These are phyloP conservation scores for Scenedesmus sp. DNA, from an alignment of 163 green algal genomes.

Conservation along the genomic window DNA sequence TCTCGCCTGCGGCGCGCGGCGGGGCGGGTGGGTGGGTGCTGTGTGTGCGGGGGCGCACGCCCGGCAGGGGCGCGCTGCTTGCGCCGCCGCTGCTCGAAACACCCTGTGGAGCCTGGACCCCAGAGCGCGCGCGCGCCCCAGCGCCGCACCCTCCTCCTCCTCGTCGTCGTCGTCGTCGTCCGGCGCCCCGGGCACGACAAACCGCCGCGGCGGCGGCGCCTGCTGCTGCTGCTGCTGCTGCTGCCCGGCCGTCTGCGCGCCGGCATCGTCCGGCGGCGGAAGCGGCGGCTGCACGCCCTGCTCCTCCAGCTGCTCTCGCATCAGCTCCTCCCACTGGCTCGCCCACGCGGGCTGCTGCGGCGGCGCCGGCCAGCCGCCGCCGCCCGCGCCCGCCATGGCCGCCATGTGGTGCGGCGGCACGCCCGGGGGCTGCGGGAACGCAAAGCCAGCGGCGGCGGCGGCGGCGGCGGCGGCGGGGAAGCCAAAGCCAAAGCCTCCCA, in stretches of 20 bases:
- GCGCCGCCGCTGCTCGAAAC: too few relatives aligned
- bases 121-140: too few relatives aligned
- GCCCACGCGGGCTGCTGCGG: constrained; percentile 25
- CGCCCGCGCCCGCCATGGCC: too few relatives aligned
- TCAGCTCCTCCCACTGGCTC: constrained; percentile 23
- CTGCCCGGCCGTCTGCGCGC: not conserved
- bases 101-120: too few relatives aligned
- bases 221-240: constrained; percentile 33
- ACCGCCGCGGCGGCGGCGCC: not conserved
- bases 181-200: constrained; percentile 25
- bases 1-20: too few relatives aligned
- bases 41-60: too few relatives aligned
- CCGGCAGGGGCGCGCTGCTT: too few relatives aligned
- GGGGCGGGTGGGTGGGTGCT: too few relatives aligned
- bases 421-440: not conserved
- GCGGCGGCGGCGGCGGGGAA: too few relatives aligned
- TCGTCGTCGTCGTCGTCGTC: constrained; percentile 29
- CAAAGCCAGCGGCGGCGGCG: too few relatives aligned
- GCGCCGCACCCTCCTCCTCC: not conserved
- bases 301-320: constrained; percentile 10
- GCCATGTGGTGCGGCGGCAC: not conserved
- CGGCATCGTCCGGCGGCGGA: not conserved
- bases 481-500: too few relatives aligned
- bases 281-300: constrained; percentile 4
- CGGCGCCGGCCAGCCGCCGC: constrained; percentile 6